phyloP scores from a whole-genome alignment of 768 basidiomycete species.

The Tulasnella calospora region DNA sequence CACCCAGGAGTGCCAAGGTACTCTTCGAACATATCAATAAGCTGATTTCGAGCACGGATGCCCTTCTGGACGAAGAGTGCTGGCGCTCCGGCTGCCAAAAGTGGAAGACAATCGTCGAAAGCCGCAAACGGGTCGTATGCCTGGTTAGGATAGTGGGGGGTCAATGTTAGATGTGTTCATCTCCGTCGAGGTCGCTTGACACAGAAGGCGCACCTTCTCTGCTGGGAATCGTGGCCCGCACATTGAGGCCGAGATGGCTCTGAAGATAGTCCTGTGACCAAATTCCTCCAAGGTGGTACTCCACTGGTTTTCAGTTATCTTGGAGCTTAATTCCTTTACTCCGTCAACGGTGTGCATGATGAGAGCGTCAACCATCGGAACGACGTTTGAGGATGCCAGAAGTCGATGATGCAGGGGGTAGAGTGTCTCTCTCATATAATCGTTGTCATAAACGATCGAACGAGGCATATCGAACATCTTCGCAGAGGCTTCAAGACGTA shows the following conservation, averaged over 20 bases:
- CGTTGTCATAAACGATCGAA: not conserved
- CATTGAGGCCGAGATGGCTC: not conserved
- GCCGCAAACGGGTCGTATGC: conserved; percentile 13
- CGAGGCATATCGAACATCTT: conserved; percentile 6
- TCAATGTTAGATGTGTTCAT: not conserved
- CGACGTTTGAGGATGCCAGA: not conserved
- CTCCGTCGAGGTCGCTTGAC: not conserved
- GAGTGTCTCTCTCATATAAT: not conserved
- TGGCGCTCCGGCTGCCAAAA: conserved; percentile 21
- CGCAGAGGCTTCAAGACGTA: not conserved
- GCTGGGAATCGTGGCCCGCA: not conserved
- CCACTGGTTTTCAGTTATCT: not conserved
- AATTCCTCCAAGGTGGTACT: conserved; percentile 1
- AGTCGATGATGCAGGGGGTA: conserved; percentile 5
- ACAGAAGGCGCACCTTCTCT: not conserved
- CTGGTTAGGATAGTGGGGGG: not conserved
- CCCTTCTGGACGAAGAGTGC: conserved; percentile 17
- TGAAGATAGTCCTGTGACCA: not conserved
- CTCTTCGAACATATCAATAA: not conserved
- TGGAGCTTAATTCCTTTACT: not conserved
- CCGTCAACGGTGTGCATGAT: not conserved
- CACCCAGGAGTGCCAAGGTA: not conserved
- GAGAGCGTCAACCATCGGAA: not conserved
- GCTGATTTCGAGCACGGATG: not conserved
- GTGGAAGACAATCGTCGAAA: conserved; percentile 26